Conservation (phyloP, 768 basidiomycete species). For the Chlorophyllum brunneum region DNA sequence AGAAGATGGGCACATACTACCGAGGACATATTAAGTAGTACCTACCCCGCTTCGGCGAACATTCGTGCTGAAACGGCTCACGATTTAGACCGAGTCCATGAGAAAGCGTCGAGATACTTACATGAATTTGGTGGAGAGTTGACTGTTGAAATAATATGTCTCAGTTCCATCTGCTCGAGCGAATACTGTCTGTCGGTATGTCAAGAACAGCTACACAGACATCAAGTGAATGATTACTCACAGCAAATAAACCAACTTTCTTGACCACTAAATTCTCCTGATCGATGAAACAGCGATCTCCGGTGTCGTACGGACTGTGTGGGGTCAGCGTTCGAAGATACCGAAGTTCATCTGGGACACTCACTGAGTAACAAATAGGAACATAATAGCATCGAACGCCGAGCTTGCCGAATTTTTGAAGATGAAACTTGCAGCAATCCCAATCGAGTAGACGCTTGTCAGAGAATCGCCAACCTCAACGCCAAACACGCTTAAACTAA, state of each 20-base stretch:
- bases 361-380: conserved; percentile 79
- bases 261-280: conserved; percentile 71
- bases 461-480: conserved; percentile 61
- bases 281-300: conserved; percentile 78
- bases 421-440: conserved; percentile 73
- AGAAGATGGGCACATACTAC: conserved; percentile 8
- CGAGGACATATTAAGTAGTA: conserved; percentile 1
- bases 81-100: not conserved
- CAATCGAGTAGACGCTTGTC: conserved; percentile 70
- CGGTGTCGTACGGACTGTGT: conserved; percentile 71
- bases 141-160: conserved; percentile 80
- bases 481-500: conserved; percentile 69
- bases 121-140: conserved; percentile 74
- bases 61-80: conserved; percentile 46
- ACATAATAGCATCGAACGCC: conserved; percentile 79
- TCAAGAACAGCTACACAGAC: not conserved
- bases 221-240: conserved; percentile 23
- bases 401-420: conserved; percentile 72
- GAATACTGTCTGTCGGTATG: conserved; percentile 53
- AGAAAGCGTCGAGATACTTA: conserved; percentile 24
- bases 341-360: conserved; percentile 22
- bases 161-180: conserved; percentile 70
- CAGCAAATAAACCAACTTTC: conserved; percentile 76
- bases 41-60: conserved; percentile 67
- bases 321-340: conserved; percentile 10